These are phyloP conservation scores for Cordia subcordata DNA, from an alignment of 257 asterid genomes.

Conservation along the genomic window DNA sequence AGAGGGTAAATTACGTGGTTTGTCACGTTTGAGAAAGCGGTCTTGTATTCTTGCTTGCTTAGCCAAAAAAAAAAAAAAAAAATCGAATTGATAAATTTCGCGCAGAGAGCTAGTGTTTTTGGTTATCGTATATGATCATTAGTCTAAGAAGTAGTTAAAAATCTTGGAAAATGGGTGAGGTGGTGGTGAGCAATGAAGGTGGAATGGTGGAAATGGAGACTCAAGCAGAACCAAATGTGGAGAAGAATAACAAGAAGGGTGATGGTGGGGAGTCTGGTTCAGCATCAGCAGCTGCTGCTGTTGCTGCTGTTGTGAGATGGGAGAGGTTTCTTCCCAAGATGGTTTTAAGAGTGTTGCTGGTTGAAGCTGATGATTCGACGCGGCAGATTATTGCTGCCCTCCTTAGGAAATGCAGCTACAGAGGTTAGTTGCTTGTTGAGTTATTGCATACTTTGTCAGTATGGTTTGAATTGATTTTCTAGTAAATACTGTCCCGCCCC, in stretches of 20 bases:
- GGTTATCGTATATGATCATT: too few relatives aligned
- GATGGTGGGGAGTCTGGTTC: conserved; percentile 3
- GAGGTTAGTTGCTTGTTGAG: conserved; percentile 44
- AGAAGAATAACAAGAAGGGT: conserved; percentile 12
- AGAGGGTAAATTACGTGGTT: too few relatives aligned
- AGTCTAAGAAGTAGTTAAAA: neutral
- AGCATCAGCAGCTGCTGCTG: conserved; percentile 14
- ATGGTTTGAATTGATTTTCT: neutral
- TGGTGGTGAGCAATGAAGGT: conserved; percentile 47
- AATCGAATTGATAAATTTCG: too few relatives aligned
- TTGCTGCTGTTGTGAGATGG: conserved; percentile 48
- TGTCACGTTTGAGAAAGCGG: too few relatives aligned
- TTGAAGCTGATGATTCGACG: conserved; percentile 94
- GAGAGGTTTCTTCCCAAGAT: conserved; percentile 77
- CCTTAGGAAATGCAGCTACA: conserved; percentile 92
- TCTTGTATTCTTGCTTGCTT: too few relatives aligned
- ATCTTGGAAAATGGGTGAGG: conserved; percentile 52
- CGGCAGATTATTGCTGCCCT: conserved; percentile 95
- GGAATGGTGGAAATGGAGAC: conserved; percentile 15
- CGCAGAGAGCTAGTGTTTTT: too few relatives aligned
- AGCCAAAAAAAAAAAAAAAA: too few relatives aligned
- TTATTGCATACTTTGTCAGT: neutral
- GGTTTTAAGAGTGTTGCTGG: conserved; percentile 75
- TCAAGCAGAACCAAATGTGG: conserved; percentile 1
- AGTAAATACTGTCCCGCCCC: neutral